Evolutionary conservation across 2,329 filamentous ascomycete species (phyloP).

Genomic region (Pseudogymnoascus sp.): DNA sequence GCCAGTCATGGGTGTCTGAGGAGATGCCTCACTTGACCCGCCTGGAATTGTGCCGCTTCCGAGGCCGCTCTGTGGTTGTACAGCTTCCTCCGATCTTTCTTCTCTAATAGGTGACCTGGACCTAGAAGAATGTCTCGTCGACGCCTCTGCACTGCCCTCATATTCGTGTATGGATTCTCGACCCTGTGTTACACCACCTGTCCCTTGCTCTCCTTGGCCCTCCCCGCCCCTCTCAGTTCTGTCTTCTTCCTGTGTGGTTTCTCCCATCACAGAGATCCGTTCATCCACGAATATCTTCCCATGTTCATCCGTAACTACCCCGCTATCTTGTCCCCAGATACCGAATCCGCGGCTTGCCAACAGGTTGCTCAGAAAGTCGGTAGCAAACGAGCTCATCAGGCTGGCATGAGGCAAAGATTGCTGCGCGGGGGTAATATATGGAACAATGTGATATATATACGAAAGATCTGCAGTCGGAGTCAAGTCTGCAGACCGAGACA

Average conservation of each 20-base stretch:
- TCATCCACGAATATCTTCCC: background rate
- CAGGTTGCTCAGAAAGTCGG: conserved; percentile 4
- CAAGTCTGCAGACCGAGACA: conserved; percentile 5
- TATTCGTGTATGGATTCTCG: background rate
- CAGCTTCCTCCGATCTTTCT: background rate
- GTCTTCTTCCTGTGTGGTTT: background rate
- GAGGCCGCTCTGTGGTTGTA: background rate
- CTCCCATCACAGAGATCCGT: background rate
- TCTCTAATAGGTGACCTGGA: background rate
- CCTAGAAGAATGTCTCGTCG: background rate
- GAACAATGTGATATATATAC: background rate
- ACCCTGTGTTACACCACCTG: background rate
- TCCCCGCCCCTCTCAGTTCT: background rate
- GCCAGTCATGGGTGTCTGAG: background rate
- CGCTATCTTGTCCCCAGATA: background rate
- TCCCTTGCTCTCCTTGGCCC: background rate
- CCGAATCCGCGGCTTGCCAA: background rate
- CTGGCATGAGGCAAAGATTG: background rate
- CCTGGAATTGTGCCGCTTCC: background rate
- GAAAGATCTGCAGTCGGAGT: background rate
- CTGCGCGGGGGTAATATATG: background rate
- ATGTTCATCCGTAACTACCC: background rate
- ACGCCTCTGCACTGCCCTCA: background rate
- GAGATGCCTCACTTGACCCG: background rate
- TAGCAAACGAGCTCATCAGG: conserved; percentile 1